These are phyloP conservation scores for Aspergillus tamarii DNA, from an alignment of 2,329 filamentous ascomycete species.

Conservation along the genomic window DNA sequence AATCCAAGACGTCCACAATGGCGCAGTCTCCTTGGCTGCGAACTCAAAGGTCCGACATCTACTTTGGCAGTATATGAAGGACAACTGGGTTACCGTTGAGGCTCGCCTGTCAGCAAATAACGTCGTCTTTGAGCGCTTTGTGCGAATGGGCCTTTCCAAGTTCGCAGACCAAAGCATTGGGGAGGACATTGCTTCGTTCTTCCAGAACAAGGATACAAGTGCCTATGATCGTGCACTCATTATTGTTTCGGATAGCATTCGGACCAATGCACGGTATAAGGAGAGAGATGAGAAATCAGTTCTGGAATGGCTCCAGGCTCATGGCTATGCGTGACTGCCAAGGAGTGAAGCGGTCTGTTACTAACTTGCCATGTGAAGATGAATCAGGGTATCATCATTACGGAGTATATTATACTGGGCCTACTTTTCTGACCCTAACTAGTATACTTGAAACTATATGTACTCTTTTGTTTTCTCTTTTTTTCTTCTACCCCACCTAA, in stretches of 20 bases:
- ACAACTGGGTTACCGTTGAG: slow-evolving; percentile 76
- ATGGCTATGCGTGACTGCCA: slow-evolving; percentile 57
- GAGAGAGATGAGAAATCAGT: slow-evolving; percentile 73
- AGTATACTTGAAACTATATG: background rate
- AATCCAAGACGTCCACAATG: slow-evolving; percentile 83
- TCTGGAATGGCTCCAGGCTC: slow-evolving; percentile 74
- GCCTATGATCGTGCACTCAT: slow-evolving; percentile 84
- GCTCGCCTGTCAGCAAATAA: slow-evolving; percentile 77
- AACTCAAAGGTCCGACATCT: slow-evolving; percentile 74
- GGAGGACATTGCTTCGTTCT: slow-evolving; percentile 81
- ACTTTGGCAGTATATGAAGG: slow-evolving; percentile 84
- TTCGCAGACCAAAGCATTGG: slow-evolving; percentile 73
- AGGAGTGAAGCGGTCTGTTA: background rate
- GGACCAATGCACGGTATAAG: slow-evolving; percentile 80
- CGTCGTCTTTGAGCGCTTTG: slow-evolving; percentile 85
- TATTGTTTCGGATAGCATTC: slow-evolving; percentile 83
- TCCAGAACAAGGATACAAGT: slow-evolving; percentile 80
- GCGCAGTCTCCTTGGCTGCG: slow-evolving; percentile 70
- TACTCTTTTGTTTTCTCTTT: background rate
- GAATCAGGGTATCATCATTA: background rate
- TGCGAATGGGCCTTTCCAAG: slow-evolving; percentile 75
- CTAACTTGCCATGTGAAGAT: background rate
- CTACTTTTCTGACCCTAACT: background rate
- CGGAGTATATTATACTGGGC: background rate
- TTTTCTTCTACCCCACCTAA: too few relatives aligned